phyloP scores from a whole-genome alignment of 768 basidiomycete genomes.

The Xerocomus brunneocitrinus region DNA sequence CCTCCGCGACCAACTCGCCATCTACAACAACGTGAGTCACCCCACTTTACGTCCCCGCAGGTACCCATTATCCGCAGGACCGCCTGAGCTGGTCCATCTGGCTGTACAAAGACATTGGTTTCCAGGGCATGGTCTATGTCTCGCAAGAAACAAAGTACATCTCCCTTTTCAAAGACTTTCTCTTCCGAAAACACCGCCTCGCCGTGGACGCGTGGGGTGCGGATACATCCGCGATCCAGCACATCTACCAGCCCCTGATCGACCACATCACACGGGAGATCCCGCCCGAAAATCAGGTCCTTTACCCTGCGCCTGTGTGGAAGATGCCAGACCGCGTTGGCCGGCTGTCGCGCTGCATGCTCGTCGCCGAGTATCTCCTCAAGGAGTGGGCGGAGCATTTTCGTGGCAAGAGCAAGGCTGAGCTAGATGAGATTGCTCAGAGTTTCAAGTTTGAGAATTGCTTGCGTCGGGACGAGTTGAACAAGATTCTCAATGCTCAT shows the following conservation, averaged over 20 bases:
- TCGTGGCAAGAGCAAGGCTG: slow-evolving; percentile 48
- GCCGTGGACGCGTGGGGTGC: slow-evolving; percentile 79
- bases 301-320: slow-evolving; percentile 66
- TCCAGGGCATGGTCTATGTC: slow-evolving; percentile 80
- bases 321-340: slow-evolving; percentile 50
- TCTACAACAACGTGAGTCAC: slow-evolving; percentile 55
- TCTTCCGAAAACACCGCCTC: slow-evolving; percentile 73
- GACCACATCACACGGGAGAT: slow-evolving; percentile 58
- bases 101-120: slow-evolving; percentile 85
- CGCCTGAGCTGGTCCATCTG: slow-evolving; percentile 79
- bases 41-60: not conserved
- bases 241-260: slow-evolving; percentile 62
- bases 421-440: slow-evolving; percentile 70
- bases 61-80: slow-evolving; percentile 35
- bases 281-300: slow-evolving; percentile 43
- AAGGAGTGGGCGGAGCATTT: slow-evolving; percentile 74
- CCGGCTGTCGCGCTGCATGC: slow-evolving; percentile 59
- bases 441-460: slow-evolving; percentile 73
- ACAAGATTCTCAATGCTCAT: slow-evolving; percentile 46
- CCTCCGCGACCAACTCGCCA: slow-evolving; percentile 65
- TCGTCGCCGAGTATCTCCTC: slow-evolving; percentile 67
- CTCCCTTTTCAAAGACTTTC: slow-evolving; percentile 61
- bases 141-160: slow-evolving; percentile 68
- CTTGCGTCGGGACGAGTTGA: slow-evolving; percentile 61
- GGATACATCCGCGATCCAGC: slow-evolving; percentile 50